Percentiles rank a stretch among this genome's conserved stretches.
Conservation (phyloP, 179 eudicot species). For the Spergularia azorica region DNA sequence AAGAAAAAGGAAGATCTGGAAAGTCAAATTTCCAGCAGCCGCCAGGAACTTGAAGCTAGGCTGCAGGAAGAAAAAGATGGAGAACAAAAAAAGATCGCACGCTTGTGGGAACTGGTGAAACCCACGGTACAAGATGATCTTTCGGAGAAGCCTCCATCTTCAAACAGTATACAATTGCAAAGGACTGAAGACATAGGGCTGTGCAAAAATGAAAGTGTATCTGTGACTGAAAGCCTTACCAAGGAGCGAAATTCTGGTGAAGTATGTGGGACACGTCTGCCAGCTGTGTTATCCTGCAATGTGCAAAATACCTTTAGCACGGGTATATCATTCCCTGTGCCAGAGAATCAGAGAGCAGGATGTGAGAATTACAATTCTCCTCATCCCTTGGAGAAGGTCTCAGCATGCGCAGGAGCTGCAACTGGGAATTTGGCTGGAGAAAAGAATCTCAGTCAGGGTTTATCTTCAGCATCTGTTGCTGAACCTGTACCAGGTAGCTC, state of each 20-base stretch:
- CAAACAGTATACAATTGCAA: conserved; percentile 23
- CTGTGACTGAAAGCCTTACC: conserved; percentile 16
- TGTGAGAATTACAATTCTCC: not conserved
- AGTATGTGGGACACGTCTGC: conserved; percentile 9
- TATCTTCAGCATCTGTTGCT: not conserved
- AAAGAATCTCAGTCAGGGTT: not conserved
- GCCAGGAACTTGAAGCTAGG: conserved; percentile 48
- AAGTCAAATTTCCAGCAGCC: conserved; percentile 33
- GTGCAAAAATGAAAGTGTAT: conserved; percentile 14
- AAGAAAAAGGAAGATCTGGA: conserved; percentile 49
- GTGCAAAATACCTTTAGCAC: conserved; percentile 17
- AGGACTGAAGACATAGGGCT: conserved; percentile 19
- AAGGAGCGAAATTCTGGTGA: conserved; percentile 21
- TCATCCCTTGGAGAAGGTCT: not conserved
- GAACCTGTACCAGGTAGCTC: conserved; percentile 2
- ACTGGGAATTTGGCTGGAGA: not conserved
- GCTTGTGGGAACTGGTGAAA: conserved; percentile 37
- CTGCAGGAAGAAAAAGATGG: conserved; percentile 45
- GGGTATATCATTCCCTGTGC: not conserved
- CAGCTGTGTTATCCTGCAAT: not conserved
- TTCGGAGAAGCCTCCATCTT: conserved; percentile 21
- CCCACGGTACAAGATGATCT: conserved; percentile 23
- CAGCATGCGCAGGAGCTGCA: conserved; percentile 9
- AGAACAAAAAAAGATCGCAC: conserved; percentile 38
- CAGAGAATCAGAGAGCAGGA: conserved; percentile 20